Percentiles rank a stretch among this genome's conserved stretches.
These are phyloP conservation scores for Botrytis squamosa DNA, from an alignment of 2,329 filamentous ascomycete species.

Conservation along the genomic window DNA sequence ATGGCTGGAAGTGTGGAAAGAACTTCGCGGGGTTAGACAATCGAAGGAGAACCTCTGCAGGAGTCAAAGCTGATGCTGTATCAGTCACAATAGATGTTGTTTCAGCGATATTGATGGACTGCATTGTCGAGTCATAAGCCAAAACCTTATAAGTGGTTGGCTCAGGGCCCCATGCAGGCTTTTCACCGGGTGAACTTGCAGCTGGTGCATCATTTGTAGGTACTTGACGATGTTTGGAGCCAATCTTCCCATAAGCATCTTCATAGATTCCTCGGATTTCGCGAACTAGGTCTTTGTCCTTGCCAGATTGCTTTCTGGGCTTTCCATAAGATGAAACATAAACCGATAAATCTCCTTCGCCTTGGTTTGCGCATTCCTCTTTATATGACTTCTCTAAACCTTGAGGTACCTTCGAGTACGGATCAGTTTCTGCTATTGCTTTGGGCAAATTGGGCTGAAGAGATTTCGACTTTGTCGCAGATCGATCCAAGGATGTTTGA, in stretches of 20 bases:
- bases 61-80: constrained; percentile 51
- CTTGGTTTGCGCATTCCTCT: constrained; percentile 23
- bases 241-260: constrained; percentile 43
- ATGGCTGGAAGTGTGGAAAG: constrained; percentile 58
- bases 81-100: constrained; percentile 56
- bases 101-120: constrained; percentile 58
- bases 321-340: constrained; percentile 24
- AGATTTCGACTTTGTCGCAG: not conserved
- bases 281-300: constrained; percentile 39
- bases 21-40: constrained; percentile 65
- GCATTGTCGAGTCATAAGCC: constrained; percentile 60
- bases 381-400: constrained; percentile 18
- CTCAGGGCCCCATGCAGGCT: constrained; percentile 18
- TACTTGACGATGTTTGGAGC: constrained; percentile 36
- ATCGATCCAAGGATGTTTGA: constrained; percentile 38
- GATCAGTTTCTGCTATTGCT: not conserved
- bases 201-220: constrained; percentile 12
- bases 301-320: constrained; percentile 18
- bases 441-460: not conserved
- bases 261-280: constrained; percentile 46
- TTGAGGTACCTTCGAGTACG: constrained; percentile 20
- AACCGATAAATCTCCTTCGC: constrained; percentile 25
- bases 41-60: constrained; percentile 58
- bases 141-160: constrained; percentile 60
- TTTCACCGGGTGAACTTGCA: not conserved